Evolutionary conservation across 2,329 filamentous ascomycete genomes (phyloP), one percentile per base, ranked within the genome.

Genomic region (Periglandula ipomoeae): DNA sequence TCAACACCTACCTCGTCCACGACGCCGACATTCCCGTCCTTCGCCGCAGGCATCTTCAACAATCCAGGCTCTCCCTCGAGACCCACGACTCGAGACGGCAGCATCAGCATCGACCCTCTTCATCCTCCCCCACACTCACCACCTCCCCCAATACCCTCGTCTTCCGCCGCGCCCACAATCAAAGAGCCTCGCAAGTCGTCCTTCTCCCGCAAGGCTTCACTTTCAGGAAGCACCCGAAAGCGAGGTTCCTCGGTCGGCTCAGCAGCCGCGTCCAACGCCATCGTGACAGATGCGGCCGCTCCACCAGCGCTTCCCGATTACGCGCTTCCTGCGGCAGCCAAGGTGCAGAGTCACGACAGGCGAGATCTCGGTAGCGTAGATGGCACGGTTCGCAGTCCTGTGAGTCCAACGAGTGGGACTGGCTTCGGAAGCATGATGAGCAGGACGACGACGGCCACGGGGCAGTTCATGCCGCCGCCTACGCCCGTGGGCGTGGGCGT

Each of bases 221-320:
- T 79, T 52, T 72, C 73, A 37, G 70, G 69, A 49, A 67, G 67
- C 54, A 68, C 71, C 22, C 68, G 70, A 9, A 65, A 69, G 8
- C 65, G 70, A 42, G 63, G 65, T 47, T 66, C 62, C 50, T 66
- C 65, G 44, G 54, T 57, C 55, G 50, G 59, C 52, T 58, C 60
- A 44, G 50, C 60, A 34, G 69, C 66, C 50, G 66, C 70, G 52
- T 56, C 61, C 23, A 62, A 63, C 56, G 60, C 63, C 54, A 59
- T 69, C 53, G 60, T 70, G 43, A 73, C 69, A 47, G 72, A 76
- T 61, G 70, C 67, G 44, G 56, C 70, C 20, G 67, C 65, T 40
- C 76, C 75, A 30, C 74, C 75, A n/a, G 72, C 74, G 5, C 66
- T 79, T 17, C 75, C 75, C 41, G 73, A 78, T 46, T 75, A 75